phyloP scores from a whole-genome alignment of 441 rosid genomes.

The Viola pubescens region DNA sequence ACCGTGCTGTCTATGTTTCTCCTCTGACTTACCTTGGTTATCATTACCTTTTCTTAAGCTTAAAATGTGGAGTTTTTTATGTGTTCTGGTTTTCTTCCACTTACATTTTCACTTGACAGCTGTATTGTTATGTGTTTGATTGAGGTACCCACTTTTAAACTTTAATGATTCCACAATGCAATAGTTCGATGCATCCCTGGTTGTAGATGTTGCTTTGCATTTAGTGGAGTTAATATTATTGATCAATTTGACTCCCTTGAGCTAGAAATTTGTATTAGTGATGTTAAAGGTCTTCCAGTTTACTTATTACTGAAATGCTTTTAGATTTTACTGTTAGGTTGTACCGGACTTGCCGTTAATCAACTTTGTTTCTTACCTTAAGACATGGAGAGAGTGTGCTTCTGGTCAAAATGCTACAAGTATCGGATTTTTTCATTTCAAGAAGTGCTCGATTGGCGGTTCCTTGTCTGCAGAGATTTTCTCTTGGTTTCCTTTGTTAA shows the following conservation, averaged over 20 bases:
- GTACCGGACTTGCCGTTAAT: conserved; percentile 39
- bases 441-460: conserved; percentile 92
- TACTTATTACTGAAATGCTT: not conserved
- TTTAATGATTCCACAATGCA: too few relatives aligned
- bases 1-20: too few relatives aligned
- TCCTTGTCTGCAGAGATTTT: conserved; percentile 59
- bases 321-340: conserved; percentile 38
- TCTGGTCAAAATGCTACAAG: conserved; percentile 61
- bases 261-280: not conserved
- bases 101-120: too few relatives aligned
- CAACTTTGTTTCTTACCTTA: conserved; percentile 24
- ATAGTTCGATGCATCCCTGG: too few relatives aligned
- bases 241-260: not conserved
- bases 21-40: too few relatives aligned
- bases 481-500: conserved; percentile 78
- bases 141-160: too few relatives aligned
- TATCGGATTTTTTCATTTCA: conserved; percentile 62
- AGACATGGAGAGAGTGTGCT: conserved; percentile 68
- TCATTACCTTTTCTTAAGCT: too few relatives aligned
- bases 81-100: too few relatives aligned
- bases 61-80: too few relatives aligned
- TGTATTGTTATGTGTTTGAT: too few relatives aligned
- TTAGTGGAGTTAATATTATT: too few relatives aligned
- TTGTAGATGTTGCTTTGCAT: too few relatives aligned
- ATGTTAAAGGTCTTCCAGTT: not conserved